Evolutionary conservation across 169 alveolate species (phyloP).

Genomic region (Plasmodium cynomolgi): DNA sequence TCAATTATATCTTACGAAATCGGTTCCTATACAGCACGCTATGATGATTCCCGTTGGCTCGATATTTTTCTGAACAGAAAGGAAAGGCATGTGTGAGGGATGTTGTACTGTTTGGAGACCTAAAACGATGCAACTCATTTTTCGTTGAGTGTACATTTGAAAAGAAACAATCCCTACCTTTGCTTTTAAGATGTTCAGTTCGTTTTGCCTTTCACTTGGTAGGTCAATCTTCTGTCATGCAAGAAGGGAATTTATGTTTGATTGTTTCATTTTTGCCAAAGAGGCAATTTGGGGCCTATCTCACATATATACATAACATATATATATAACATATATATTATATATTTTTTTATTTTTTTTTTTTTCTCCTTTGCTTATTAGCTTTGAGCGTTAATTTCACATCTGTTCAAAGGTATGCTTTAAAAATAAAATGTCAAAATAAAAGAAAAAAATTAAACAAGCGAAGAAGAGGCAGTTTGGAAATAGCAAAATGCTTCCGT

Average conservation of each 20-base stretch:
- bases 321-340: too few species aligned
- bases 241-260: neutral
- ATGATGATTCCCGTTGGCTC: slow-evolving; percentile 60
- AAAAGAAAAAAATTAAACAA: neutral
- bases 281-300: neutral
- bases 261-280: neutral
- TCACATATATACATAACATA: neutral
- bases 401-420: neutral
- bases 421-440: neutral
- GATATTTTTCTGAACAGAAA: slow-evolving; percentile 27
- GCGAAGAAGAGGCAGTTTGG: neutral
- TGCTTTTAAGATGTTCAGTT: slow-evolving; percentile 15
- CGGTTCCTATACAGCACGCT: slow-evolving; percentile 67
- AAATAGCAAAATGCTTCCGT: neutral
- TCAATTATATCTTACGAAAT: slow-evolving; percentile 26
- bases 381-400: neutral
- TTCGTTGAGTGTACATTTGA: neutral
- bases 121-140: neutral
- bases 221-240: slow-evolving; percentile 33
- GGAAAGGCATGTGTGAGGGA: neutral
- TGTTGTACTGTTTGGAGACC: neutral
- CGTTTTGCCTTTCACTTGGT: slow-evolving; percentile 27
- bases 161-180: slow-evolving; percentile 14
- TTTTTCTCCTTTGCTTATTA: neutral
- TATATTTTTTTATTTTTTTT: too few species aligned